Evolutionary conservation across 2,329 filamentous ascomycete species (phyloP).

Genomic region (Achaetomium macrosporum): DNA sequence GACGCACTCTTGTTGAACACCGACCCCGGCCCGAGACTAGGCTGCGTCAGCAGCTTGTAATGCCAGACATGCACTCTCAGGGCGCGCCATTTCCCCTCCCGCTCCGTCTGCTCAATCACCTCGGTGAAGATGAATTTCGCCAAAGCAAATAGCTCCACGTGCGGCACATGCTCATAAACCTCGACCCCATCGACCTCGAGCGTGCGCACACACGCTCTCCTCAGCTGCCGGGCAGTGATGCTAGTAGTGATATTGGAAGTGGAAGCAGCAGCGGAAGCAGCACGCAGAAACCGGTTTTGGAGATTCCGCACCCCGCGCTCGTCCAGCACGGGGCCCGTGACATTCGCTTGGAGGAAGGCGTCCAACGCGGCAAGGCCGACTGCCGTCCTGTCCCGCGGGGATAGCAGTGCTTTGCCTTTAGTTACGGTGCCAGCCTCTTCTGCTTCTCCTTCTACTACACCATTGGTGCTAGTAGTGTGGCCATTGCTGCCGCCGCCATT

Average conservation of each 20-base stretch:
- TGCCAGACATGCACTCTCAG: constrained; percentile 69
- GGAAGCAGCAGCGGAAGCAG: background rate
- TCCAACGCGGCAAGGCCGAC: constrained; percentile 65
- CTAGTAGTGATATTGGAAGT: too few relatives aligned
- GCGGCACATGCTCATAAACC: constrained; percentile 76
- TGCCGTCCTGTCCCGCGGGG: constrained; percentile 31
- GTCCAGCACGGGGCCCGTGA: constrained; percentile 76
- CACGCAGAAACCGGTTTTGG: constrained; percentile 32
- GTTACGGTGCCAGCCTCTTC: too few relatives aligned
- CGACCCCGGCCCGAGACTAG: constrained; percentile 47
- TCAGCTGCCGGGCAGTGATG: constrained; percentile 29
- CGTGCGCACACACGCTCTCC: constrained; percentile 57
- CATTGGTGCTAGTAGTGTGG: background rate
- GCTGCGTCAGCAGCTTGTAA: constrained; percentile 55
- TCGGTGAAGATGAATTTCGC: constrained; percentile 48
- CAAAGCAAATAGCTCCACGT: constrained; percentile 76
- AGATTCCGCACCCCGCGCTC: constrained; percentile 22
- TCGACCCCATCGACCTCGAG: constrained; percentile 80
- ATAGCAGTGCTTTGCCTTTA: background rate
- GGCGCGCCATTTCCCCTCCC: constrained; percentile 49
- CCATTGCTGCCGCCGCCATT: background rate
- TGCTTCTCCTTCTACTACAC: background rate
- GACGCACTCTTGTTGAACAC: constrained; percentile 51
- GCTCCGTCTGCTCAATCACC: constrained; percentile 37
- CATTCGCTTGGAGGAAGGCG: constrained; percentile 78